Base-by-base conservation (phyloP, 495 filamentous ascomycete genomes). In the Neurospora sublineolata region DNA sequence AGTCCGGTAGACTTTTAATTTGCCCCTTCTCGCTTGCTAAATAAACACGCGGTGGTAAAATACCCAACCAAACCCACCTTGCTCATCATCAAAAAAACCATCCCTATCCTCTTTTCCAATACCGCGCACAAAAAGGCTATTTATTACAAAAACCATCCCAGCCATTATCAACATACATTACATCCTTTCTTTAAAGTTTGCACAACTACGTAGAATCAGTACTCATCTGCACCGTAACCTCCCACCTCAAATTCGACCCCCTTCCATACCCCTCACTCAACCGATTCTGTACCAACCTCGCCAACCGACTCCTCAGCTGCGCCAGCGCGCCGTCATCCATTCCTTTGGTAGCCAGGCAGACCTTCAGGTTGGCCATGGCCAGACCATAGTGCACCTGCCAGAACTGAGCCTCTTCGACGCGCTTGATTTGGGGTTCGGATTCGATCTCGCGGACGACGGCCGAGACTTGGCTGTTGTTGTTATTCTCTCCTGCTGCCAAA, bases 341-440 rank as follows among this genome's bases (percentile, higher is more conserved):
- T 37, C 80, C 78, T 16, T 86, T 33, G 10, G 18, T 60, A 27
- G 82, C 81, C 1, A 94, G 86, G 38, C 89, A 84, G 18, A 99
- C 76, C 82, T 94, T 97, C 73, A 99, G 76, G 75, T 94, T 97
- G 14, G 95, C 95, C 91, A 97, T 97, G 77, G 92, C 95, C 44
- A 97, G 84, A 3, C 95, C 94, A 78, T 98, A 97, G 80, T 99
- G 95, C 23, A 97, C 96, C 83, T 99, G 95, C 95, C 95, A 99
- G 82, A 99, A 97, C 76, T 91, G 86, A 1, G 93, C 94, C 77
- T 97, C 94, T 69, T 96, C 92, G 69, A 99, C 88, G 1, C 85
- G 85, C 39, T 86, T 87, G 9, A 99, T 89, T 38, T 86, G 85
- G 9, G 89, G 89, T 70, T 97, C 94, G 8, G 88, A 85, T 78